These are phyloP conservation scores for Nothopassalora personata DNA, from an alignment of 2,329 filamentous ascomycete species.

Conservation along the genomic window DNA sequence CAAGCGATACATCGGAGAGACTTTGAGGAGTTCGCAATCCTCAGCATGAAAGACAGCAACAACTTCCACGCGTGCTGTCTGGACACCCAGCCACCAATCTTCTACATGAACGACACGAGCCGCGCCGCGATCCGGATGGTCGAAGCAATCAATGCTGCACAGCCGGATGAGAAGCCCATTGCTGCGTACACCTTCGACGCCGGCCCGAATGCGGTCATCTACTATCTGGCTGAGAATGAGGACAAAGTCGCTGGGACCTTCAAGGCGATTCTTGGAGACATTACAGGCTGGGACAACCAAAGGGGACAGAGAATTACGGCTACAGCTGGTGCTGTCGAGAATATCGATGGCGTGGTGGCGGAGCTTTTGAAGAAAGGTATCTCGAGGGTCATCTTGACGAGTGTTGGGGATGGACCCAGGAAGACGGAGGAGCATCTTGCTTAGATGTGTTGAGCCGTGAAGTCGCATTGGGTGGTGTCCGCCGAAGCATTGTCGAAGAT, in stretches of 20 bases:
- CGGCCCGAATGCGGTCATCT: constrained; percentile 92
- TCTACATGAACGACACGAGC: constrained; percentile 95
- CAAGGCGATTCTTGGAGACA: constrained; percentile 57
- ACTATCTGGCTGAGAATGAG: constrained; percentile 79
- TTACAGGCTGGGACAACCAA: constrained; percentile 65
- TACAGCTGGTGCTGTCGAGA: constrained; percentile 53
- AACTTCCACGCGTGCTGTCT: constrained; percentile 92
- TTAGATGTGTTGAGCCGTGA: constrained; percentile 4
- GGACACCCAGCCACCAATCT: constrained; percentile 95
- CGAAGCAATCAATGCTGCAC: constrained; percentile 73
- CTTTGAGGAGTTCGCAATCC: constrained; percentile 78
- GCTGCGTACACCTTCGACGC: constrained; percentile 97
- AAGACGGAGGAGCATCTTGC: constrained; percentile 60
- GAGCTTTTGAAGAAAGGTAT: constrained; percentile 66
- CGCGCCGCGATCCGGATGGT: constrained; percentile 81
- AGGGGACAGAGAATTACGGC: constrained; percentile 52
- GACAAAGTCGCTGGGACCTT: constrained; percentile 66
- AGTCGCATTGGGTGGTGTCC: neutral
- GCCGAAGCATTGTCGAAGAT: neutral
- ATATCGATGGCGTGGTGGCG: constrained; percentile 41
- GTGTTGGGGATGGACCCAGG: constrained; percentile 82
- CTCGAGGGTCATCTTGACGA: constrained; percentile 82
- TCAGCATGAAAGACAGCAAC: constrained; percentile 97
- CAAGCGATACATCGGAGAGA: constrained; percentile 70
- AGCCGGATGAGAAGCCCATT: constrained; percentile 64